A percentile compares a stretch with the other conserved stretches of the same genome.
Evolutionary conservation across 1,139 yeast species (phyloP).

Genomic region (Scheffersomyces parashehatae): DNA sequence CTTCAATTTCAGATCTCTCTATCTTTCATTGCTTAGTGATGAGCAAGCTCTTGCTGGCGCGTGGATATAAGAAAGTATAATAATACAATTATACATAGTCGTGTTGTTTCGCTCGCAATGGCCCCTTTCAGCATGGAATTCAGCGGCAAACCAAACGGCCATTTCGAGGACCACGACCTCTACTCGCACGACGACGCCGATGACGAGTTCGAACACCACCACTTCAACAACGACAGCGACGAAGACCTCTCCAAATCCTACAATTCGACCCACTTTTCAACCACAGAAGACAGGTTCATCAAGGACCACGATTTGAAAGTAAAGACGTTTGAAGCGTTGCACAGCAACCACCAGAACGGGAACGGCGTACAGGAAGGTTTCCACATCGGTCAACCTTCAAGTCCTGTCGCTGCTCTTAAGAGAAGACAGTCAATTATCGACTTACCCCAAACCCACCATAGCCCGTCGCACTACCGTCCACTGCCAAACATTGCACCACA

Average conservation of each 20-base stretch:
- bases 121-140: not conserved
- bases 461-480: constrained; percentile 20
- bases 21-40: too few relatives aligned
- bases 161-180: not conserved
- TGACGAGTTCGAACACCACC: constrained; percentile 13
- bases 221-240: constrained; percentile 22
- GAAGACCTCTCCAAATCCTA: constrained; percentile 30
- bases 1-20: too few relatives aligned
- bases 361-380: not conserved
- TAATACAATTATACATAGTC: too few relatives aligned
- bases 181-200: constrained; percentile 4
- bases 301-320: constrained; percentile 72
- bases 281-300: constrained; percentile 66
- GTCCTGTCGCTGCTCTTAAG: constrained; percentile 28
- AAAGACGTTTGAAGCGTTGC: constrained; percentile 60
- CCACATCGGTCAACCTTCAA: constrained; percentile 9
- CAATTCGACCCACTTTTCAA: constrained; percentile 59
- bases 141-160: not conserved
- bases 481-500: constrained; percentile 18
- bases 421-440: constrained; percentile 60
- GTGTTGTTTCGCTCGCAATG: not conserved
- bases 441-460: constrained; percentile 26
- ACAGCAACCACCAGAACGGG: constrained; percentile 20
- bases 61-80: too few relatives aligned
- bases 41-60: too few relatives aligned